Base-by-base conservation (phyloP, 768 basidiomycete genomes). In the Lactarius vividus region DNA sequence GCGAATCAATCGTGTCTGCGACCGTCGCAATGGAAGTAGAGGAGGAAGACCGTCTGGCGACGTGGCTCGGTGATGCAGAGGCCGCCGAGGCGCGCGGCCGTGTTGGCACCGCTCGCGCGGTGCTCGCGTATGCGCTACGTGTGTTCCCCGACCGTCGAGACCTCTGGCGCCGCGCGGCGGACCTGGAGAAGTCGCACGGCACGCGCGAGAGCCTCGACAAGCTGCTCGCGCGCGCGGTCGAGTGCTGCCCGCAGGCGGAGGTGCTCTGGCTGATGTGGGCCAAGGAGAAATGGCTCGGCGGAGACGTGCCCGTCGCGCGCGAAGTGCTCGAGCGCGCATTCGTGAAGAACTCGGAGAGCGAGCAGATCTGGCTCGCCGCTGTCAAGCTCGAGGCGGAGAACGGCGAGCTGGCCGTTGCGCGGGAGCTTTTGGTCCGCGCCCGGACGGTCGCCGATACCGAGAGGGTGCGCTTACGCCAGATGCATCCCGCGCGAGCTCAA, bases 211-310 rank as follows among this genome's bases (percentile, higher is more conserved):
- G 89, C 49, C 82, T 97, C 33, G 88, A 95, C 72, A 88, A 87
- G 1, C 85, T 98, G 4, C 84, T 98, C 52, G 81, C 80, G 54
- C 85, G 89, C 37, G 95, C 96, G 0, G 94, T 96, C 29, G 82
- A 89, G 62, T 88, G 94, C 73, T 96, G 94, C 71, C 97, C 96
- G 0, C 93, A 95, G 70, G 96, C 95, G 1, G 96, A 98, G 75
- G 91, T 94, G 0, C 80, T 99, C 6, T 98, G 97, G 97, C 83
- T 98, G 37, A 98, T 98, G 95, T 85, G 89, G 59, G 97, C 96
- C 3, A 99, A 99, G 77, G 96, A 98, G 79, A 92, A 94, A 75
- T 99, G 96, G 96, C 74, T 94, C 18, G 80, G 82, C 13, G 92
- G 92, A 8, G 92, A 98, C 72, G 92, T 98, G 16, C 85, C 88